These are phyloP conservation scores for Penstemon newberryi DNA, from an alignment of 257 asterid species.

Conservation along the genomic window DNA sequence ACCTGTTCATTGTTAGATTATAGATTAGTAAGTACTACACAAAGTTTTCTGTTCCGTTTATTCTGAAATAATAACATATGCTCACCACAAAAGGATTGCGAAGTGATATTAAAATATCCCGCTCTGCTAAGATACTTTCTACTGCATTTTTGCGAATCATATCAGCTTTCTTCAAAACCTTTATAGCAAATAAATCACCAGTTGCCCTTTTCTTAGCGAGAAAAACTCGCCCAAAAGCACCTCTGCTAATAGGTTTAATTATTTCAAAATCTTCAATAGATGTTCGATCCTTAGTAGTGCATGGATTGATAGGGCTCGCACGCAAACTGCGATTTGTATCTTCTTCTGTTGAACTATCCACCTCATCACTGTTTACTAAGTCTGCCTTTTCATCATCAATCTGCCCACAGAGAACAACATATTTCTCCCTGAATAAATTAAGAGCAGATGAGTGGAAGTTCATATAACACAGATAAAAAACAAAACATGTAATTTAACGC, in stretches of 20 bases:
- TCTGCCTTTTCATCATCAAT: conserved; percentile 83
- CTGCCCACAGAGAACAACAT: conserved; percentile 81
- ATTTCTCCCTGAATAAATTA: conserved; percentile 79
- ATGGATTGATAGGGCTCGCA: conserved; percentile 83
- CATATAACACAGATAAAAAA: conserved; percentile 1
- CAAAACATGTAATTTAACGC: conserved; percentile 25
- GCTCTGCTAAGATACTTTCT: conserved; percentile 97
- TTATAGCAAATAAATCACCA: conserved; percentile 95
- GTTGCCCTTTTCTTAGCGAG: conserved; percentile 93
- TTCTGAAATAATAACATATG: conserved; percentile 24
- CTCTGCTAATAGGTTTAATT: conserved; percentile 96
- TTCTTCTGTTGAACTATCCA: conserved; percentile 72
- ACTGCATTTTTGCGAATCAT: conserved; percentile 97
- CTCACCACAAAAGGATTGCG: conserved; percentile 99
- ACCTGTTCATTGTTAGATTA: conserved; percentile 79
- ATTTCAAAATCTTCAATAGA: conserved; percentile 98
- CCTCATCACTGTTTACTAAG: conserved; percentile 50
- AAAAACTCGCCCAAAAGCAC: conserved; percentile 97
- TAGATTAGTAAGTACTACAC: conserved; percentile 45
- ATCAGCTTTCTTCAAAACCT: conserved; percentile 96
- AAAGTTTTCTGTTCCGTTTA: conserved; percentile 18
- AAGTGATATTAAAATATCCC: conserved; percentile 92
- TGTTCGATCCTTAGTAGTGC: conserved; percentile 77
- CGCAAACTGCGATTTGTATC: conserved; percentile 82
- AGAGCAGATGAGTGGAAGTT: conserved; percentile 29